Base-by-base conservation (phyloP, 2,329 filamentous ascomycete species). In the Pezizomycotina sp. region DNA sequence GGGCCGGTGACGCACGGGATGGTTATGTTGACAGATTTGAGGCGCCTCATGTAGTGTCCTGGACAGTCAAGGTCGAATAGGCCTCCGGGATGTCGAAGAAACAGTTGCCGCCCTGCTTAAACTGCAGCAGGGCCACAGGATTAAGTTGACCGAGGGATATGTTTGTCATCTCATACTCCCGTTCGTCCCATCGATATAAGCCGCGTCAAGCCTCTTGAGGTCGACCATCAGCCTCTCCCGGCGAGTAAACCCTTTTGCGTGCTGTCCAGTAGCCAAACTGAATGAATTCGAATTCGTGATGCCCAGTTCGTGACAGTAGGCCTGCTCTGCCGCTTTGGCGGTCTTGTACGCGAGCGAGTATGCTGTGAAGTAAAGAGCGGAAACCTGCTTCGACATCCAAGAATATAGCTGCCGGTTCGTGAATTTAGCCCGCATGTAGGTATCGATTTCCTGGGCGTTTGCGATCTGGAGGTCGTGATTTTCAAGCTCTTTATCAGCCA, bases 361-460 rank as follows among this genome's bases (percentile, higher is more conserved):
- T 2, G 40, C 27, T 6, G 30, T 15, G 12, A 29, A 24, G 26
- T 34, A 39, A 6, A 23, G 10, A 2, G 18, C 26, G 9, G 21
- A 33, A 6, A 27, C 26, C 4, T 21, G 26, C 4, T 15, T 18
- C 4, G 31, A 35, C 16, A 27, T 29, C 38, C 38, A 42, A 16
- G 25, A 25, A 13, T 42, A 42, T 4, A 42, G 21, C 8, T 42
- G 23, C 16, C 31, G 18, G 18, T 37, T 42, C 7, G 38, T 36
- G 21, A 28, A 42, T 24, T 42, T 37, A 7, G 21, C 22, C 5
- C 30, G 24, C n/a, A n/a, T n/a, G n/a, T 24, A 22, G 5, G 30
- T 10, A 14, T 33, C 30, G 9, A 33, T 33, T 8, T 20, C 30
- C 10, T 33, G 13, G 13, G 23, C 25, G 20, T 33, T 33, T 3